phyloP scores from a whole-genome alignment of 2,329 filamentous ascomycete genomes.

The Setomelanomma holmii region DNA sequence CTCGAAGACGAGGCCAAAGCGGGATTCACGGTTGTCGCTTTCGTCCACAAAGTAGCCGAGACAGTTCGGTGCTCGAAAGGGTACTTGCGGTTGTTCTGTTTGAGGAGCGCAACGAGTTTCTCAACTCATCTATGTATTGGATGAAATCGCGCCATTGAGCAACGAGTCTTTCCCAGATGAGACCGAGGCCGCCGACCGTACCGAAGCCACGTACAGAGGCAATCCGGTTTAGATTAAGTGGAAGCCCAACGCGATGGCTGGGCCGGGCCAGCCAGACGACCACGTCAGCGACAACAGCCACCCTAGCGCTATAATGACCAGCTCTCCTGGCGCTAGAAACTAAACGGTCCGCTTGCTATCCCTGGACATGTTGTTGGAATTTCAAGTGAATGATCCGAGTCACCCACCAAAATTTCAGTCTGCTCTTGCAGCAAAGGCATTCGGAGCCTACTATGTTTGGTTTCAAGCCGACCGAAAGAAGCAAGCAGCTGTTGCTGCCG shows the following conservation, averaged over 20 bases:
- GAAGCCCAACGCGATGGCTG: no score
- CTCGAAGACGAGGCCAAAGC: slow-evolving; percentile 63
- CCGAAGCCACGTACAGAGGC: no score
- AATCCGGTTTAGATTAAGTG: no score
- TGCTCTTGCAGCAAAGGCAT: slow-evolving; percentile 39
- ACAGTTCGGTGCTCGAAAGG: slow-evolving; percentile 45
- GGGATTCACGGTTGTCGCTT: slow-evolving; percentile 44
- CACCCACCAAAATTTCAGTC: slow-evolving; percentile 19
- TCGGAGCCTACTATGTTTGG: slow-evolving; percentile 37
- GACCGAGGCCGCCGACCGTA: no score
- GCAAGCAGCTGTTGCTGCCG: slow-evolving; percentile 41
- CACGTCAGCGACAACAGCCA: slow-evolving; percentile 35
- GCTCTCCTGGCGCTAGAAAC: slow-evolving; percentile 37
- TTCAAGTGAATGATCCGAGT: slow-evolving; percentile 18
- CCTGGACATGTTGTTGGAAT: slow-evolving; percentile 11
- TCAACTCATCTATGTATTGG: slow-evolving; percentile 40
- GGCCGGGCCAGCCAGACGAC: slow-evolving; percentile 20
- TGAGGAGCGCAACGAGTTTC: slow-evolving; percentile 42
- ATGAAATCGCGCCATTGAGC: no score
- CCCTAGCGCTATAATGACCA: slow-evolving; percentile 37
- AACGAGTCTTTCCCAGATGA: no score
- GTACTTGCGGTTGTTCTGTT: slow-evolving; percentile 36
- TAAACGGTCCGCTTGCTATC: slow-evolving; percentile 29
- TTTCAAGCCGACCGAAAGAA: slow-evolving; percentile 41
- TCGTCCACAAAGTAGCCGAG: slow-evolving; percentile 47